A percentile compares a stretch with the other conserved stretches of the same genome.
Evolutionary conservation across 352 stramenopile genomes (phyloP).

Genomic region (Pythium aquatile): DNA sequence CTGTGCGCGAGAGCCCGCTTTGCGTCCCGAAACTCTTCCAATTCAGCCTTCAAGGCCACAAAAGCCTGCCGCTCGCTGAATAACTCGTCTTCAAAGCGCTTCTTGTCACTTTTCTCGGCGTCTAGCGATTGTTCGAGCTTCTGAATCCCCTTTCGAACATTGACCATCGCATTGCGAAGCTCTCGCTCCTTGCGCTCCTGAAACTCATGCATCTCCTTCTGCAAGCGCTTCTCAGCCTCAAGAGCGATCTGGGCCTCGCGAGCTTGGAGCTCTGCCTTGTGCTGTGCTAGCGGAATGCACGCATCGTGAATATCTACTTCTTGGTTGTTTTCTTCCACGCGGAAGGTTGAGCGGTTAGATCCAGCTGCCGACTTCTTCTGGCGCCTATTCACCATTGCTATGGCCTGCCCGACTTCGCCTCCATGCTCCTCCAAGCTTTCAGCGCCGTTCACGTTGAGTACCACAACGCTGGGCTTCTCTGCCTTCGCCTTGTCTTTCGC

Average conservation of each 20-base stretch:
- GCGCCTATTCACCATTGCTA: slow-evolving; percentile 22
- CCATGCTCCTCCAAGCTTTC: slow-evolving; percentile 35
- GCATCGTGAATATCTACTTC: slow-evolving; percentile 19
- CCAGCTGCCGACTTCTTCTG: slow-evolving; percentile 6
- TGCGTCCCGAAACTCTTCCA: slow-evolving; percentile 44
- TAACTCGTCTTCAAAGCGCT: slow-evolving; percentile 51
- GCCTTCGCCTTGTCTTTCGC: slow-evolving; percentile 19
- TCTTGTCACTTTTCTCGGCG: slow-evolving; percentile 45
- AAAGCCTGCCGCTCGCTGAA: slow-evolving; percentile 50
- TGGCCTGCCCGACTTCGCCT: slow-evolving; percentile 31
- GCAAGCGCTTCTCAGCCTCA: slow-evolving; percentile 45
- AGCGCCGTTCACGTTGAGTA: slow-evolving; percentile 46
- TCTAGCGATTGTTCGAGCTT: slow-evolving; percentile 60
- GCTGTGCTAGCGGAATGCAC: slow-evolving; percentile 46
- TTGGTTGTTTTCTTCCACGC: slow-evolving; percentile 13
- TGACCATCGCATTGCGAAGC: slow-evolving; percentile 67
- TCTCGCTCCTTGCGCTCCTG: slow-evolving; percentile 65
- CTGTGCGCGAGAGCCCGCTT: slow-evolving; percentile 49
- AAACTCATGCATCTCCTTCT: slow-evolving; percentile 58
- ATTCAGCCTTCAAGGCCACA: slow-evolving; percentile 50
- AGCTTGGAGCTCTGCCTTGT: slow-evolving; percentile 53
- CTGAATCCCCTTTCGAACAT: slow-evolving; percentile 68
- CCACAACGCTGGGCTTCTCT: slow-evolving; percentile 48
- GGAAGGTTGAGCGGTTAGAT: not conserved
- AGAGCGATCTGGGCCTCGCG: slow-evolving; percentile 53